Evolutionary conservation across 352 stramenopile species (phyloP).

Genomic region (Globisporangium spiculum): DNA sequence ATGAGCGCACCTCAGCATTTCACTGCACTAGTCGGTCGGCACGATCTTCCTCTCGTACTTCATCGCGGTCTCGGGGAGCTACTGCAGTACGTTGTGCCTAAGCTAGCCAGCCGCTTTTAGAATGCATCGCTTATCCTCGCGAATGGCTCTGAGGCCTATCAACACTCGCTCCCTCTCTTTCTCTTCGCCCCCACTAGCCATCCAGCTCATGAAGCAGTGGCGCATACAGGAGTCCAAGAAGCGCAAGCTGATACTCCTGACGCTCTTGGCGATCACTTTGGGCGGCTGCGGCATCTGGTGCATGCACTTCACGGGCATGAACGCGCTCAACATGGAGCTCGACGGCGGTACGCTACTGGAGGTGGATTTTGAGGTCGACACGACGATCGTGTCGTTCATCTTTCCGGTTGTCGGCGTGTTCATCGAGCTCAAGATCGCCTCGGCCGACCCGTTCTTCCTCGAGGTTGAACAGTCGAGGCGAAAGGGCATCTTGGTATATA

Average conservation of each 20-base stretch:
- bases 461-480: slow-evolving; percentile 50
- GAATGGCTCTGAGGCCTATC: too few species aligned
- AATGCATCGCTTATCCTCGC: too few species aligned
- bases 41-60: slow-evolving; percentile 47
- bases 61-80: slow-evolving; percentile 53
- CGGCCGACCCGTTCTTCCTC: slow-evolving; percentile 60
- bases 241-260: slow-evolving; percentile 38
- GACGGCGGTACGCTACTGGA: slow-evolving; percentile 31
- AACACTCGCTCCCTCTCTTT: too few species aligned
- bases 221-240: slow-evolving; percentile 28
- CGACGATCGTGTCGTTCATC: slow-evolving; percentile 57
- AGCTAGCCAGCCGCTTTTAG: not conserved
- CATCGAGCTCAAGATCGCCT: slow-evolving; percentile 49
- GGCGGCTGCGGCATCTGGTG: slow-evolving; percentile 64
- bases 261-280: slow-evolving; percentile 34
- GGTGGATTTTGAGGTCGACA: slow-evolving; percentile 50
- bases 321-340: slow-evolving; percentile 32
- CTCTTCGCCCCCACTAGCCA: slow-evolving; percentile 24
- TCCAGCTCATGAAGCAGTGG: slow-evolving; percentile 75
- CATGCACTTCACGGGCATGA: slow-evolving; percentile 76
- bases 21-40: slow-evolving; percentile 42
- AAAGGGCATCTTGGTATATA: slow-evolving; percentile 15
- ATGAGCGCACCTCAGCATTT: slow-evolving; percentile 1
- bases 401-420: slow-evolving; percentile 51
- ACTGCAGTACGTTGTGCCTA: slow-evolving; percentile 38